A percentile compares a stretch with the other conserved stretches of the same genome.
These are phyloP conservation scores for Hylodesmum podocarpum DNA, from an alignment of 306 rosid species.

Conservation along the genomic window DNA sequence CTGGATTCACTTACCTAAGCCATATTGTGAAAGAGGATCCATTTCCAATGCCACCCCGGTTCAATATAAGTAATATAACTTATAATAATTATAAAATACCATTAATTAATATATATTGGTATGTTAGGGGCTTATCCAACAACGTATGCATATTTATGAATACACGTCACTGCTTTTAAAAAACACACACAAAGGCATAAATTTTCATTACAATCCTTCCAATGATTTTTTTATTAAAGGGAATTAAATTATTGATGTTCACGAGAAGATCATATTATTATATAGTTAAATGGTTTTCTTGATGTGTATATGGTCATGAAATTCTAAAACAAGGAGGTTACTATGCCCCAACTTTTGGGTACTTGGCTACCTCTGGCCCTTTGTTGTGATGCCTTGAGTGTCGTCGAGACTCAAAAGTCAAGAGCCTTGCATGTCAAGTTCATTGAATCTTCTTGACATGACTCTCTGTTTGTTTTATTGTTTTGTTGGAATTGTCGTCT, in stretches of 20 bases:
- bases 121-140: conserved; percentile 14
- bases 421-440: conserved; percentile 31
- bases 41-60: not conserved
- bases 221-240: not conserved
- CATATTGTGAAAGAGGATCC: not conserved
- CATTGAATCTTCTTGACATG: conserved; percentile 31
- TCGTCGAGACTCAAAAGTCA: conserved; percentile 34
- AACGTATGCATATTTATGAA: not conserved
- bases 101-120: not conserved
- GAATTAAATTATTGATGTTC: not conserved
- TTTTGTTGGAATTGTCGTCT: not conserved
- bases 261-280: not conserved
- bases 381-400: conserved; percentile 12
- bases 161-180: conserved; percentile 1
- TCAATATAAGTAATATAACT: not conserved
- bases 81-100: not conserved
- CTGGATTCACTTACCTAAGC: too few species aligned
- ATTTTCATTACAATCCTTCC: not conserved
- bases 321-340: conserved; percentile 26
- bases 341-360: conserved; percentile 44
- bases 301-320: not conserved
- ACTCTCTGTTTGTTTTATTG: not conserved
- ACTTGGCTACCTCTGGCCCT: not conserved
- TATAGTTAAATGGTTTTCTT: not conserved
- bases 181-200: not conserved